Conservation (phyloP, 1,139 yeast species). For the Debaryomyces nepalensis region DNA sequence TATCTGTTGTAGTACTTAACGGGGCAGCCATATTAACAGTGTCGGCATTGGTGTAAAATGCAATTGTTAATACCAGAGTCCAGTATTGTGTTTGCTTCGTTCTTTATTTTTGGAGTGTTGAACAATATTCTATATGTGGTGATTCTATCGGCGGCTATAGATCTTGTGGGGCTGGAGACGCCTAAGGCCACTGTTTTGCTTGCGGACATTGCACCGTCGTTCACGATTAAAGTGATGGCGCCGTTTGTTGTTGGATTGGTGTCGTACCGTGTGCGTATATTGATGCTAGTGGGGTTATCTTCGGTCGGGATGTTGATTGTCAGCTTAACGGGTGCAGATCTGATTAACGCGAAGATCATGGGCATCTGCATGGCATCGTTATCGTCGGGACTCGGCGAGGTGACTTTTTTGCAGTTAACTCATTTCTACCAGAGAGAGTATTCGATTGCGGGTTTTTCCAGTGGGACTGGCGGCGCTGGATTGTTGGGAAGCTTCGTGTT, state of each 20-base stretch:
- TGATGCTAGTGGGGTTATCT: slow-evolving; percentile 60
- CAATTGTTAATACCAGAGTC: slow-evolving; percentile 14
- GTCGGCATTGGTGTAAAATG: too few relatives aligned
- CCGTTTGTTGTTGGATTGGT: slow-evolving; percentile 79
- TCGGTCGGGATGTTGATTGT: slow-evolving; percentile 77
- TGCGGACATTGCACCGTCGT: slow-evolving; percentile 87
- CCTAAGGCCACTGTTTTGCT: slow-evolving; percentile 87
- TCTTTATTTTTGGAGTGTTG: slow-evolving; percentile 83
- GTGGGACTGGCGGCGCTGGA: slow-evolving; percentile 97
- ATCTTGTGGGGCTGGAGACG: slow-evolving; percentile 77
- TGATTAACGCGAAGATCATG: slow-evolving; percentile 45
- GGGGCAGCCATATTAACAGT: too few relatives aligned
- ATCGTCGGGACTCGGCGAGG: slow-evolving; percentile 90
- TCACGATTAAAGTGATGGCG: slow-evolving; percentile 67
- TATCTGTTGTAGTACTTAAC: too few relatives aligned
- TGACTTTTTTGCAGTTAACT: slow-evolving; percentile 83
- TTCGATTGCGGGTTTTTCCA: slow-evolving; percentile 83
- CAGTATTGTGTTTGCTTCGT: slow-evolving; percentile 49
- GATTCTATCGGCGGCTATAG: slow-evolving; percentile 89
- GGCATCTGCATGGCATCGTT: slow-evolving; percentile 85
- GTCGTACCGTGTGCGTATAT: slow-evolving; percentile 61
- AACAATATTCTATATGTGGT: slow-evolving; percentile 92
- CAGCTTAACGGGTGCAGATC: slow-evolving; percentile 43
- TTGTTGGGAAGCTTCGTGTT: slow-evolving; percentile 68
- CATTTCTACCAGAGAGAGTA: slow-evolving; percentile 58